These are phyloP conservation scores for Beauveria scarabaeidicola DNA, from an alignment of 2,329 filamentous ascomycete genomes.

Conservation along the genomic window DNA sequence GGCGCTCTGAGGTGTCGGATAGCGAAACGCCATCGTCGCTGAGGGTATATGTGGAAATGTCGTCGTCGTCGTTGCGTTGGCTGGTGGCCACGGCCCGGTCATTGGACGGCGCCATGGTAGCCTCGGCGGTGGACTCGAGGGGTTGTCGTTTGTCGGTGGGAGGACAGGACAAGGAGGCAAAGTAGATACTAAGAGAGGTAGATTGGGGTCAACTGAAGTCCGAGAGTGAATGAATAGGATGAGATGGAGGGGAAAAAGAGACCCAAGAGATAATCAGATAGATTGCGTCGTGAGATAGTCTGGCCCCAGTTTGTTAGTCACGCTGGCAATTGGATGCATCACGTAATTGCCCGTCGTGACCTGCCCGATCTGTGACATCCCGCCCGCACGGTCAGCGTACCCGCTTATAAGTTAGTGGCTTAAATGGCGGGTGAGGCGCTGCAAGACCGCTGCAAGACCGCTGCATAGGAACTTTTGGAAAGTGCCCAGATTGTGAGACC, in stretches of 20 bases:
- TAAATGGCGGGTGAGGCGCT: neutral
- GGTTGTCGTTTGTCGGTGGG: neutral
- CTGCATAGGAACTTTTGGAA: neutral
- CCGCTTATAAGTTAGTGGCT: neutral
- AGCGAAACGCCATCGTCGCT: conserved; percentile 5
- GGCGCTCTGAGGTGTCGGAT: conserved; percentile 12
- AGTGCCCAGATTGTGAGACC: neutral
- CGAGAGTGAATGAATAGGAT: too few relatives aligned
- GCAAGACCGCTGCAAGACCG: neutral
- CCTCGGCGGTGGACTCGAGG: neutral
- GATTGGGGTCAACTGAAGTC: too few relatives aligned
- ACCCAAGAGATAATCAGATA: too few relatives aligned
- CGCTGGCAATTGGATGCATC: neutral
- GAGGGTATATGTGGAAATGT: conserved; percentile 8
- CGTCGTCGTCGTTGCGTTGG: conserved; percentile 7
- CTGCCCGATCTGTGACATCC: neutral
- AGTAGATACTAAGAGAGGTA: too few relatives aligned
- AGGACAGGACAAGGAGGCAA: neutral
- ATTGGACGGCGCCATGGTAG: conserved; percentile 1
- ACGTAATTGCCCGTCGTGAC: conserved; percentile 5
- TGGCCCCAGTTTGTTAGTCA: neutral
- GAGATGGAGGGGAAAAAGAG: too few relatives aligned
- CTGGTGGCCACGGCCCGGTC: neutral
- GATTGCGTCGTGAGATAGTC: neutral
- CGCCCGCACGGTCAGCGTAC: neutral